Conservation (phyloP, 2,329 filamentous ascomycete species). For the Ascomycota sp. region DNA sequence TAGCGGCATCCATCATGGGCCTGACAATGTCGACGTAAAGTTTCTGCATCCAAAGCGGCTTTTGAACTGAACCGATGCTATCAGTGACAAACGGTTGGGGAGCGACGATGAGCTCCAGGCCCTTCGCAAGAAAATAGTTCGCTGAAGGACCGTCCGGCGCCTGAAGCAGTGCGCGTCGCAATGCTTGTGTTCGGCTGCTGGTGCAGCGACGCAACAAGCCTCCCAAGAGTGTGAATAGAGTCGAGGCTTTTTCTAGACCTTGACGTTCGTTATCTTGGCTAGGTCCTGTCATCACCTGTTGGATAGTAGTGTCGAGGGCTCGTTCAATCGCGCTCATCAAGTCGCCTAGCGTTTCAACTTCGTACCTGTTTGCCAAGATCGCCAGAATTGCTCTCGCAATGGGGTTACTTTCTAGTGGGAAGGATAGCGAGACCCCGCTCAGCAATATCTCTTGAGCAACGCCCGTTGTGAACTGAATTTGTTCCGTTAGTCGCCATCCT, state of each 20-base stretch:
- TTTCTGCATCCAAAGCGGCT: constrained; percentile 27
- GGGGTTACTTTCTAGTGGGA: constrained; percentile 5
- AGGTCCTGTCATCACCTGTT: constrained; percentile 1
- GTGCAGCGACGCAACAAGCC: constrained; percentile 18
- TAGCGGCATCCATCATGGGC: constrained; percentile 23
- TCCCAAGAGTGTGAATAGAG: constrained; percentile 15
- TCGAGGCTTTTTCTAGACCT: constrained; percentile 10
- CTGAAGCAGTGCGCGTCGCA: constrained; percentile 15
- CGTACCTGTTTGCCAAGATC: constrained; percentile 24
- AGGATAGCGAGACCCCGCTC: constrained; percentile 6
- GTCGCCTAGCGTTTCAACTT: constrained; percentile 11
- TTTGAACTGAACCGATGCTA: constrained; percentile 21
- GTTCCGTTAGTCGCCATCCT: constrained; percentile 1
- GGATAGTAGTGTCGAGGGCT: constrained; percentile 6
- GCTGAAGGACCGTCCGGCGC: constrained; percentile 12
- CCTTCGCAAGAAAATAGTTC: constrained; percentile 20
- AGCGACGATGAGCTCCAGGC: constrained; percentile 21
- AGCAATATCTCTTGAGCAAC: constrained; percentile 16
- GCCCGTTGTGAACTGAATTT: constrained; percentile 14
- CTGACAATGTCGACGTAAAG: constrained; percentile 24
- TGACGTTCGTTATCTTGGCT: constrained; percentile 2
- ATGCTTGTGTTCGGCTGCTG: constrained; percentile 12
- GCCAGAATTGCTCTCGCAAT: constrained; percentile 17
- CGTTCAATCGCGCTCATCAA: constrained; percentile 10
- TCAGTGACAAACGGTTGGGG: constrained; percentile 17